A percentile compares a stretch with the other conserved stretches of the same genome.
phyloP scores from a whole-genome alignment of 768 basidiomycete genomes.

The Phanerochaete sordida region DNA sequence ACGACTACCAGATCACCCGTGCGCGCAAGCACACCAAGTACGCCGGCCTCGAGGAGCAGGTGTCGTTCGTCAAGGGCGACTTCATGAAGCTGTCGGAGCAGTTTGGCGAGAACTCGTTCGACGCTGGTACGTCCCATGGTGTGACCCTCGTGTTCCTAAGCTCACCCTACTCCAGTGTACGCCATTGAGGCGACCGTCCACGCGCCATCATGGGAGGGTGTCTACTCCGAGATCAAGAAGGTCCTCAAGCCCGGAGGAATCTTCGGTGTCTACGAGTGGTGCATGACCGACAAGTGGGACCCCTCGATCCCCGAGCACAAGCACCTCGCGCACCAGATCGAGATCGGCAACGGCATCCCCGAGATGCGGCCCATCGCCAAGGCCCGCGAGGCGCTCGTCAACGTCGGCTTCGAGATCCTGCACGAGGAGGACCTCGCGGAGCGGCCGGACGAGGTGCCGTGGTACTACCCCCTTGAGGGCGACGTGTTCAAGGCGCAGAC shows the following conservation, averaged over 20 bases:
- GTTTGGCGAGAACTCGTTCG: conserved; percentile 91
- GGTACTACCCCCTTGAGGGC: conserved; percentile 98
- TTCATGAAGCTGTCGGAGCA: conserved; percentile 93
- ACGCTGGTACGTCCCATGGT: conserved; percentile 66
- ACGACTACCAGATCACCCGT: conserved; percentile 90
- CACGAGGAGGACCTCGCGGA: conserved; percentile 95
- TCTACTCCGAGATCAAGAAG: conserved; percentile 90
- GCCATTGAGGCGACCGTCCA: conserved; percentile 98
- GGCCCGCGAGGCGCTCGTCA: conserved; percentile 72
- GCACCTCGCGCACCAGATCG: conserved; percentile 85
- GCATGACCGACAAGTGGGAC: conserved; percentile 96
- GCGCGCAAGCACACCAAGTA: conserved; percentile 78
- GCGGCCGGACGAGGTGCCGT: conserved; percentile 70
- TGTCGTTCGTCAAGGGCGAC: conserved; percentile 87
- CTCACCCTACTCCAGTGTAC: conserved; percentile 57
- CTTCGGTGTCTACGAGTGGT: conserved; percentile 99
- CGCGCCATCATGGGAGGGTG: conserved; percentile 93
- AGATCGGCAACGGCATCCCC: conserved; percentile 95
- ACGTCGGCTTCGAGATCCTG: conserved; percentile 83
- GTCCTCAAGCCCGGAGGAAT: conserved; percentile 95
- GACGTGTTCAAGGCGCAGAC: conserved; percentile 93
- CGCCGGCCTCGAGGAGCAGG: conserved; percentile 71
- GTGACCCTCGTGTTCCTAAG: not conserved
- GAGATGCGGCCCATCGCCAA: conserved; percentile 83
- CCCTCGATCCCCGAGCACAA: conserved; percentile 84